Percentiles rank a stretch among this genome's conserved stretches.
phyloP scores from a whole-genome alignment of 306 rosid species.

The Cucurbita moschata region DNA sequence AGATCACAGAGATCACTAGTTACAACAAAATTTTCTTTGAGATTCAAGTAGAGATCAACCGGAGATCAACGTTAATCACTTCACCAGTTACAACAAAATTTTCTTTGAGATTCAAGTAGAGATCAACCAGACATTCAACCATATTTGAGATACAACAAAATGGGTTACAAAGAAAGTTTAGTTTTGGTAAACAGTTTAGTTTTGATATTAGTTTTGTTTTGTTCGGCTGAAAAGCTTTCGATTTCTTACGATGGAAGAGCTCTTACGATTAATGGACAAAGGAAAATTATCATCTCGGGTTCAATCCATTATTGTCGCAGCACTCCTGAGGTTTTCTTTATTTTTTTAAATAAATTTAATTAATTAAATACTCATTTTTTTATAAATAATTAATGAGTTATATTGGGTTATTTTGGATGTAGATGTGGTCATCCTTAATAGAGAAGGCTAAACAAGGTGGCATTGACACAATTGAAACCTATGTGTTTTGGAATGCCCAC shows the following conservation, averaged over 20 bases:
- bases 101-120: too few relatives aligned
- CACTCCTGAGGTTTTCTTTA: not conserved
- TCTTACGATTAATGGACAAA: not conserved
- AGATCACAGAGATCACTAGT: too few relatives aligned
- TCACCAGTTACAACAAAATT: too few relatives aligned
- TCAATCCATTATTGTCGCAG: not conserved
- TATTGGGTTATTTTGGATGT: not conserved
- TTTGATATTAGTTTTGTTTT: too few relatives aligned
- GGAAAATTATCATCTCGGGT: not conserved
- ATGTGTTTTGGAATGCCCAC: slow-evolving; percentile 32
- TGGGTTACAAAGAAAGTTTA: not conserved
- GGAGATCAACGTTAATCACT: too few relatives aligned
- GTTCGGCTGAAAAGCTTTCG: not conserved
- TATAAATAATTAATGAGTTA: not conserved
- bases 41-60: too few relatives aligned
- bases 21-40: too few relatives aligned
- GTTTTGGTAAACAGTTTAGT: not conserved
- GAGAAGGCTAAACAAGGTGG: slow-evolving; percentile 33
- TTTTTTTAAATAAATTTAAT: too few relatives aligned
- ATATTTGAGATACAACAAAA: too few relatives aligned
- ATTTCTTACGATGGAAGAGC: not conserved
- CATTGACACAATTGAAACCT: slow-evolving; percentile 22
- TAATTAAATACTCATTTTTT: too few relatives aligned
- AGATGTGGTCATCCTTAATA: slow-evolving; percentile 40
- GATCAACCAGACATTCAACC: too few relatives aligned